Evolutionary conservation across 2,329 filamentous ascomycete species (phyloP), one percentile per base, ranked within the genome.

Genomic region (Leptographium flavum): DNA sequence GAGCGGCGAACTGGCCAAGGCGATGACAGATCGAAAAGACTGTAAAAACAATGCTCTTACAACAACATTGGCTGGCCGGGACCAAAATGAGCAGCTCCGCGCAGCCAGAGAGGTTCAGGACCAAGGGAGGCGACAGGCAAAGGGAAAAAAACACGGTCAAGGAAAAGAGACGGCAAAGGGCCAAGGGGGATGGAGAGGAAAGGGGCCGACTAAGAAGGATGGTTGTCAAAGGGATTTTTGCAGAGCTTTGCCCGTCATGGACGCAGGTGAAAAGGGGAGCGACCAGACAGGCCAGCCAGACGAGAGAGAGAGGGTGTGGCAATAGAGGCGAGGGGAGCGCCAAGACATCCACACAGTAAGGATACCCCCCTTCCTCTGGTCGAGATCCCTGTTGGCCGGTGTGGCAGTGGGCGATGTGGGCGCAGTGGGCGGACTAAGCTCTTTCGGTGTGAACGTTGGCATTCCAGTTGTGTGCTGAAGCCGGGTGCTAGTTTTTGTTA

Each of bases 231-330:
- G 33, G 30, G 39, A 17, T 22, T 42, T 42, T 42, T 42, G 19
- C 21, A 17, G 33, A 42, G 39, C 39, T 22, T 42, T 23, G 28
- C 39, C 27, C 39, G 25, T 42, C 27, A 41, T 21, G 32, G 39
- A 42, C 39, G 39, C 39, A 42, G 33, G 21, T 33, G 30, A 25
- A 42, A 42, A 42, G 27, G 39, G 39, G 39, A 28, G 27, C 15
- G 21, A n/a, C n/a, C n/a, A n/a, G n/a, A n/a, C n/a, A n/a, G n/a
- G n/a, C n/a, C n/a, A n/a, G n/a, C n/a, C n/a, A n/a, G n/a, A n/a
- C n/a, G n/a, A n/a, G n/a, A n/a, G n/a, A n/a, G n/a, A n/a, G n/a
- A n/a, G 27, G 28, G 28, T 30, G 39, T 30, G 39, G 9, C 19
- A 28, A 27, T 22, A 21, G 21, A 22, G 21, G 11, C 1, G 4